phyloP scores from a whole-genome alignment of 176 grass and related monocot genomes.

The Phoenix dactylifera region DNA sequence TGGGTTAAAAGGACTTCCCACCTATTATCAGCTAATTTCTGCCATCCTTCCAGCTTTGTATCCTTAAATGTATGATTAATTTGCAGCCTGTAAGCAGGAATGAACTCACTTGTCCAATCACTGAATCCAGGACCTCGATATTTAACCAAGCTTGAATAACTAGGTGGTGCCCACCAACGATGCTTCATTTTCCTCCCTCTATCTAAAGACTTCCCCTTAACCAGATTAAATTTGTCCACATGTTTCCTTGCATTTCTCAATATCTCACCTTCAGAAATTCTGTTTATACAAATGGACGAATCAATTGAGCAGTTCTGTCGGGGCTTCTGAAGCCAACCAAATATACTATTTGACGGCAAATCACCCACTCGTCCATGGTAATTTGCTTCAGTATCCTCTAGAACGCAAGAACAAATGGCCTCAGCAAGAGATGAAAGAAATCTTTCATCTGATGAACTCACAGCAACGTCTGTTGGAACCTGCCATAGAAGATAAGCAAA shows the following conservation, averaged over 20 bases:
- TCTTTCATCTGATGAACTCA: conserved; percentile 62
- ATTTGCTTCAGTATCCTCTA: conserved; percentile 35
- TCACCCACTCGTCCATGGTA: conserved; percentile 7
- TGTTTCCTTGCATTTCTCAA: conserved; percentile 35
- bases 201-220: conserved; percentile 10
- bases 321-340: conserved; percentile 26
- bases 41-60: conserved; percentile 48
- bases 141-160: conserved; percentile 42
- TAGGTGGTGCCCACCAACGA: conserved; percentile 58
- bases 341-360: background rate
- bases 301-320: conserved; percentile 51
- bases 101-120: conserved; percentile 53
- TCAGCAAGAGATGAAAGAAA: conserved; percentile 64
- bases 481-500: conserved; percentile 9
- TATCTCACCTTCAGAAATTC: conserved; percentile 46
- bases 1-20: conserved; percentile 81
- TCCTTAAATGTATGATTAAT: conserved; percentile 43
- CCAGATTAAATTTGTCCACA: conserved; percentile 32
- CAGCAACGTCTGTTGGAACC: conserved; percentile 28
- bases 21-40: conserved; percentile 50
- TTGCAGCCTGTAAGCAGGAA: conserved; percentile 69
- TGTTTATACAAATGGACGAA: conserved; percentile 57
- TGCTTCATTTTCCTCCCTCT: conserved; percentile 17
- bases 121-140: conserved; percentile 31
- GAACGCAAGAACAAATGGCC: conserved; percentile 53